Conservation (phyloP, 139 green algal genomes). For the Ostreobium quekettii region DNA sequence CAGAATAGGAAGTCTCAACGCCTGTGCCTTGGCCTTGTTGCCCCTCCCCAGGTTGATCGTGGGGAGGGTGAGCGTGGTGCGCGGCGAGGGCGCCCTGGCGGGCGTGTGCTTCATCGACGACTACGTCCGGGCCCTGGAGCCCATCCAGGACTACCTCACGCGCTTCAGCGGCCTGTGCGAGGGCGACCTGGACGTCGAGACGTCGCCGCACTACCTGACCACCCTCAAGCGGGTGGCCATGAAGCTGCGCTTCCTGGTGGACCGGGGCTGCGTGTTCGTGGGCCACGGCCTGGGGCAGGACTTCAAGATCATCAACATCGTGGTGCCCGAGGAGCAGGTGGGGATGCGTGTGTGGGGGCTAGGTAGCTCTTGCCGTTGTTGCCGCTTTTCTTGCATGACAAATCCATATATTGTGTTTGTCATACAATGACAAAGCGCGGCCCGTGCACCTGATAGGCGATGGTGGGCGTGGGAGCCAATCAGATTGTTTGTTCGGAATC, state of each 20-base stretch:
- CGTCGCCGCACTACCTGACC: conserved; percentile 70
- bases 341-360: neutral
- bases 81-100: conserved; percentile 52
- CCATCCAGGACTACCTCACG: conserved; percentile 92
- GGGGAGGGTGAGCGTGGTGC: conserved; percentile 74
- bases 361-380: too few species aligned
- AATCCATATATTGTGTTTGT: too few species aligned
- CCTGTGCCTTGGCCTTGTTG: too few species aligned
- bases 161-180: conserved; percentile 48
- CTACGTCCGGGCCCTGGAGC: conserved; percentile 81
- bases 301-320: conserved; percentile 93
- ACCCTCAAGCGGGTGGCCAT: conserved; percentile 66
- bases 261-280: conserved; percentile 77
- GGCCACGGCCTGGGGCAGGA: conserved; percentile 92
- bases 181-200: conserved; percentile 48
- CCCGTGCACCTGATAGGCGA: too few species aligned
- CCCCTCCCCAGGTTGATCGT: conserved; percentile 64
- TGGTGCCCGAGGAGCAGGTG: conserved; percentile 78
- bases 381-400: too few species aligned
- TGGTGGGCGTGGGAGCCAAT: too few species aligned
- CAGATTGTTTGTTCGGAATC: too few species aligned
- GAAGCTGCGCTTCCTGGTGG: conserved; percentile 85
- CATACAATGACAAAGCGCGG: too few species aligned
- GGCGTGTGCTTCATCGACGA: conserved; percentile 80
- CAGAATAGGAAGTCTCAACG: too few species aligned